These are phyloP conservation scores for Cryphonectria naterciae DNA, from an alignment of 2,329 filamentous ascomycete species.

Conservation along the genomic window DNA sequence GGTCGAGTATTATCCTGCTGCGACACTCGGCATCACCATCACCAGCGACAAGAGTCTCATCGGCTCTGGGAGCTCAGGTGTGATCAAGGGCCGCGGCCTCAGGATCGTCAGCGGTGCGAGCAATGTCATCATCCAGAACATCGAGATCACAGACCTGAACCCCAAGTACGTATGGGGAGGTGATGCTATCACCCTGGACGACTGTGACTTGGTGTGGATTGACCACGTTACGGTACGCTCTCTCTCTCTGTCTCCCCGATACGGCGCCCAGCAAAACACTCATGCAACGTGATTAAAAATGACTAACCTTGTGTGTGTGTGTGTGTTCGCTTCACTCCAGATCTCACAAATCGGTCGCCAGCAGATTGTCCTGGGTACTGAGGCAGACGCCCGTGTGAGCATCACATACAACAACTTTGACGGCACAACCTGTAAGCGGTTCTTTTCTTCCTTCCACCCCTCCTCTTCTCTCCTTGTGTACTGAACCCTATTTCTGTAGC, in stretches of 20 bases:
- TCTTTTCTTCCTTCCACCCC: not conserved
- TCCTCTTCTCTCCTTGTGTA: not conserved
- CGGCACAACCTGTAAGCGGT: constrained; percentile 40
- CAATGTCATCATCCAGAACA: constrained; percentile 66
- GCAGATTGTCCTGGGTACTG: constrained; percentile 61
- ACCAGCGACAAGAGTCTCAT: constrained; percentile 62
- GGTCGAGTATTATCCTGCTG: constrained; percentile 56
- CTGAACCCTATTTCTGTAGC: constrained; percentile 36
- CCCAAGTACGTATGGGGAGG: constrained; percentile 63
- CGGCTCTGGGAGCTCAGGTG: constrained; percentile 54
- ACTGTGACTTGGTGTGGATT: constrained; percentile 51
- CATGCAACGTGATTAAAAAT: not conserved
- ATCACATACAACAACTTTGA: constrained; percentile 65
- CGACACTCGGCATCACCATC: constrained; percentile 54
- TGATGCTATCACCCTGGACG: constrained; percentile 59
- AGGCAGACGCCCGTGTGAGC: constrained; percentile 51
- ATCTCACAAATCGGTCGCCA: constrained; percentile 60
- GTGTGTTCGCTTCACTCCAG: not conserved
- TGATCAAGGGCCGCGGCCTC: constrained; percentile 62
- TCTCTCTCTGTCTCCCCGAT: no score
- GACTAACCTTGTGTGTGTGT: constrained; percentile 1
- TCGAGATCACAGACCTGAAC: constrained; percentile 60
- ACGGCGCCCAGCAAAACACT: not conserved
- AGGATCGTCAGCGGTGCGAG: constrained; percentile 50
- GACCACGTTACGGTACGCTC: constrained; percentile 48